phyloP scores from a whole-genome alignment of 2,329 filamentous ascomycete genomes.

The Hysterium pulicare region DNA sequence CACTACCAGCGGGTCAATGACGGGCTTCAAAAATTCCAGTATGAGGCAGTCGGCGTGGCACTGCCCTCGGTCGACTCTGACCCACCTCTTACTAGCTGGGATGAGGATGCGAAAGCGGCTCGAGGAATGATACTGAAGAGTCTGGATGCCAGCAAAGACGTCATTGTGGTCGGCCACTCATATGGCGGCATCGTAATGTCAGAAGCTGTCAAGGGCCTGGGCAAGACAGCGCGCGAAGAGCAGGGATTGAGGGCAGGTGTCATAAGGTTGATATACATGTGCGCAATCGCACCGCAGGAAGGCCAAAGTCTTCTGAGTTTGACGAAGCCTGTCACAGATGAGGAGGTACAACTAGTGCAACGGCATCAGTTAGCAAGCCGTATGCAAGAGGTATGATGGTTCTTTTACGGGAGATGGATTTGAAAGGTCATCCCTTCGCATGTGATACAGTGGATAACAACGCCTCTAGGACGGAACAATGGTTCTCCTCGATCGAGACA shows the following conservation, averaged over 20 bases:
- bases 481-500: no score
- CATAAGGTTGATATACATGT: not conserved
- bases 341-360: no score
- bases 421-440: no score
- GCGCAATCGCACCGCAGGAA: not conserved
- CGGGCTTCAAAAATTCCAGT: no score
- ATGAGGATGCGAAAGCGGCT: constrained; percentile 20
- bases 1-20: no score
- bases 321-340: no score
- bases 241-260: constrained; percentile 17
- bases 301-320: no score
- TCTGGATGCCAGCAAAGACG: constrained; percentile 17
- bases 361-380: no score
- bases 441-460: no score
- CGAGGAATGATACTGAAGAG: constrained; percentile 10
- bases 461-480: no score
- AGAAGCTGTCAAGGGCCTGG: constrained; percentile 19
- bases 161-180: constrained; percentile 1
- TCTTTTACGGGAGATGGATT: no score
- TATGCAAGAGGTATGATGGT: no score
- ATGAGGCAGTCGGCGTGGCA: not conserved
- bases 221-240: constrained; percentile 13
- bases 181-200: constrained; percentile 6
- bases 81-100: not conserved
- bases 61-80: constrained; percentile 3